Evolutionary conservation across 2,329 filamentous ascomycete genomes (phyloP).

Genomic region (Fusarium denticulatum): DNA sequence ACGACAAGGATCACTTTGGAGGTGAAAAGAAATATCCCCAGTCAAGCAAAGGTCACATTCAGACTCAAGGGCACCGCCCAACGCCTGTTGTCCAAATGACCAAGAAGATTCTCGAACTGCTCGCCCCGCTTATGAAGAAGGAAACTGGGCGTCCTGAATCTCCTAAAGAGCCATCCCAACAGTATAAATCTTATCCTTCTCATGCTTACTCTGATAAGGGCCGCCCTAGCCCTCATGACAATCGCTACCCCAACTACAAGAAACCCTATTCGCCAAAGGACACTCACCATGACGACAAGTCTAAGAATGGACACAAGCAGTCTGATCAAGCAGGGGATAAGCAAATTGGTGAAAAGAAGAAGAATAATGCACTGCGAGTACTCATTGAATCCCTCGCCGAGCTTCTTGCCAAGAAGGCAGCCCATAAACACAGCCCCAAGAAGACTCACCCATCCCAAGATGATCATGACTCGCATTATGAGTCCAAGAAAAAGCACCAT

Average conservation of each 20-base stretch:
- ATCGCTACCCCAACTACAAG: neutral
- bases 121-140: neutral
- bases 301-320: neutral
- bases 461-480: neutral
- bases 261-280: neutral
- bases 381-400: neutral
- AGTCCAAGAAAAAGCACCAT: neutral
- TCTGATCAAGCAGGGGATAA: neutral
- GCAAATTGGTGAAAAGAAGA: neutral
- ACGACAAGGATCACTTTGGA: neutral
- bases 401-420: neutral
- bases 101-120: neutral
- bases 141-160: neutral
- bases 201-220: neutral
- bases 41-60: neutral
- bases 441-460: neutral
- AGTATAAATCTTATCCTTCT: neutral
- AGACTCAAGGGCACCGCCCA: neutral
- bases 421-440: neutral
- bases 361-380: neutral
- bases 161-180: neutral
- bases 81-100: neutral
- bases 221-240: neutral
- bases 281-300: neutral
- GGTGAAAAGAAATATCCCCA: neutral